Conservation (phyloP, 2,329 filamentous ascomycete genomes). For the Aspergillus fischeri region DNA sequence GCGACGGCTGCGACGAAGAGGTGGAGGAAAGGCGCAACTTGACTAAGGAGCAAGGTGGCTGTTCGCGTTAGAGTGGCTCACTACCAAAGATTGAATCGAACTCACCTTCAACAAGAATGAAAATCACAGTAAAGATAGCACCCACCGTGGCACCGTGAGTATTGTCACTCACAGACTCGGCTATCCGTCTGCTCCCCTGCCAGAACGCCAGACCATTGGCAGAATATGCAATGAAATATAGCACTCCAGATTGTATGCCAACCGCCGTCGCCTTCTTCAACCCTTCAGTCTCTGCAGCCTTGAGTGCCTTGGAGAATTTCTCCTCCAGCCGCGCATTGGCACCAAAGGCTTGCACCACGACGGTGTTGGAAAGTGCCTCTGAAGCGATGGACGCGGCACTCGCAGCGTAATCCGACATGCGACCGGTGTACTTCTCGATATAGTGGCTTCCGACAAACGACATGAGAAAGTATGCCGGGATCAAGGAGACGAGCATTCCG, state of each 20-base stretch:
- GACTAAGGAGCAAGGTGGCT: constrained; percentile 37
- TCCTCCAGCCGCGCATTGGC: constrained; percentile 56
- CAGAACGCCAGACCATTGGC: constrained; percentile 66
- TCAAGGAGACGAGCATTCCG: constrained; percentile 59
- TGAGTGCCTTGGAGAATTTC: constrained; percentile 54
- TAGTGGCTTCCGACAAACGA: constrained; percentile 53
- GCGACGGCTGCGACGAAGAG: constrained; percentile 47
- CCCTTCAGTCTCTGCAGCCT: constrained; percentile 48
- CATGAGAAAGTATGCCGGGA: constrained; percentile 61
- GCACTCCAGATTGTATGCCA: constrained; percentile 55
- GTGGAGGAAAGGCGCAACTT: constrained; percentile 40
- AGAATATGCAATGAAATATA: constrained; percentile 66
- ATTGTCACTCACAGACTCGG: constrained; percentile 24
- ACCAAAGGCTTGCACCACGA: constrained; percentile 61
- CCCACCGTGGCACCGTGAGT: constrained; percentile 28
- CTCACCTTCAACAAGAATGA: constrained; percentile 36
- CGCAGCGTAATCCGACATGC: constrained; percentile 52
- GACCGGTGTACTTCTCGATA: constrained; percentile 47
- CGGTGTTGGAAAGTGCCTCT: constrained; percentile 57
- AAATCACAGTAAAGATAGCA: constrained; percentile 36
- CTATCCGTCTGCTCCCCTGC: constrained; percentile 58
- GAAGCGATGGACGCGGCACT: constrained; percentile 60
- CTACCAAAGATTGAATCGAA: background rate
- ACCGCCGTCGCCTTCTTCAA: constrained; percentile 56
- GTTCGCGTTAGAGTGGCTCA: constrained; percentile 8